phyloP scores from a whole-genome alignment of 805 yeast species.

The Candida silvicultrix region DNA sequence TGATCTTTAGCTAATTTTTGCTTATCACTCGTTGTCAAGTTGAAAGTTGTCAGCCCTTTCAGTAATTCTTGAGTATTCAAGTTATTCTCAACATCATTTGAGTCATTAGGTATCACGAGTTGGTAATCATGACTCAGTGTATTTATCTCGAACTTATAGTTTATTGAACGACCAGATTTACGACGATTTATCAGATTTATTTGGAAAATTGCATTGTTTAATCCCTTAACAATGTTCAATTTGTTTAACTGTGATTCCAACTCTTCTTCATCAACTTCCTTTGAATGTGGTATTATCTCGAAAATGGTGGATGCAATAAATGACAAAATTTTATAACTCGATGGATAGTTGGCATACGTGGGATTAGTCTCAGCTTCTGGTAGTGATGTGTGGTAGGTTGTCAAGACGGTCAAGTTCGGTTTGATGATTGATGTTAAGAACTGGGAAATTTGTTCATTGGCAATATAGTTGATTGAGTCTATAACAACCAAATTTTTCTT shows the following conservation, averaged over 20 bases:
- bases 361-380: conserved; percentile 26
- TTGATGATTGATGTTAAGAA: conserved; percentile 45
- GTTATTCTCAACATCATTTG: conserved; percentile 17
- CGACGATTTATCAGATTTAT: conserved; percentile 61
- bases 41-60: conserved; percentile 80
- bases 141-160: conserved; percentile 50
- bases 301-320: conserved; percentile 75
- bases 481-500: conserved; percentile 44
- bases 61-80: conserved; percentile 49
- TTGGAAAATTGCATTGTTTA: conserved; percentile 41
- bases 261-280: conserved; percentile 40
- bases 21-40: conserved; percentile 64
- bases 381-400: conserved; percentile 38
- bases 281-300: conserved; percentile 43
- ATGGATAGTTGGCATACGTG: conserved; percentile 41
- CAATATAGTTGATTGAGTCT: conserved; percentile 63
- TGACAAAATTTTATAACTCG: conserved; percentile 41
- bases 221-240: conserved; percentile 43
- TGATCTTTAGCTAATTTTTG: conserved; percentile 76
- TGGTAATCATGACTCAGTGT: conserved; percentile 36
- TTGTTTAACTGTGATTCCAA: conserved; percentile 31
- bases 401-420: conserved; percentile 39
- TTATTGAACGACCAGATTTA: conserved; percentile 75
- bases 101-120: conserved; percentile 18
- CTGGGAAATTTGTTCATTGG: conserved; percentile 36